Base-by-base conservation (phyloP, 2,329 filamentous ascomycete species). In the Aspergillus nomiae region DNA sequence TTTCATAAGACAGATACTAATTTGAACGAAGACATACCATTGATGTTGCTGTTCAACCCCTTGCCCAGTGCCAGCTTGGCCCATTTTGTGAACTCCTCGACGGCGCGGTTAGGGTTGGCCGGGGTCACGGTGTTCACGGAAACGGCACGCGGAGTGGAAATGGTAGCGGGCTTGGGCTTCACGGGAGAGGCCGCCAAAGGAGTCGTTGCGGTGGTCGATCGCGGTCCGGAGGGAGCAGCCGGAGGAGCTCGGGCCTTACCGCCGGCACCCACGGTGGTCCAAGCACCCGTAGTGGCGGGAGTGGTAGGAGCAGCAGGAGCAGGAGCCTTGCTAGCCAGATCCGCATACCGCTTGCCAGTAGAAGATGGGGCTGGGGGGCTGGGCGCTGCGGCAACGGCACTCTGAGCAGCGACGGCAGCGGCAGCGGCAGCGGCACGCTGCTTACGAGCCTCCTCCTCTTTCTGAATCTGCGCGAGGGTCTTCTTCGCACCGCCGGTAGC, bases 51-150 rank as follows among this genome's bases (percentile, higher is more conserved):
- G 74, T 88, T 88, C 61, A 92, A 76, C 55, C 94, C 93, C 63
- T 92, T 90, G 61, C 86, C 85, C 66, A 99, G 83, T 75, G 95
- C 90, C 60, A 88, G 85, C 70, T 91, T 88, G 21, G 94, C 88
- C 95, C 95, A 99, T 78, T 96, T 97, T 74, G 89, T 90, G 77
- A 99, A 96, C 77, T 98, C 95, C 46, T 96, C 94, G 76, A 92
- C 88, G 3, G 95, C 94, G 64, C 86, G 87, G 67, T 83, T 83
- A 56, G 83, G 78, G 61, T 81, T 82, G 10, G 76, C 66, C 28
- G 77, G 68, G 24, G 76, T 76, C 24, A 80, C 74, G 60, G 80
- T 83, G 28, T 79, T 74, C 9, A 81, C 79, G 10, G 82, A 77
- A 4, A 85, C 81, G 3, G 82, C 78, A 55, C 77, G 76, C 11